Conservation (phyloP, 108 stramenopile genomes). For the Mediolabrus comicus region DNA sequence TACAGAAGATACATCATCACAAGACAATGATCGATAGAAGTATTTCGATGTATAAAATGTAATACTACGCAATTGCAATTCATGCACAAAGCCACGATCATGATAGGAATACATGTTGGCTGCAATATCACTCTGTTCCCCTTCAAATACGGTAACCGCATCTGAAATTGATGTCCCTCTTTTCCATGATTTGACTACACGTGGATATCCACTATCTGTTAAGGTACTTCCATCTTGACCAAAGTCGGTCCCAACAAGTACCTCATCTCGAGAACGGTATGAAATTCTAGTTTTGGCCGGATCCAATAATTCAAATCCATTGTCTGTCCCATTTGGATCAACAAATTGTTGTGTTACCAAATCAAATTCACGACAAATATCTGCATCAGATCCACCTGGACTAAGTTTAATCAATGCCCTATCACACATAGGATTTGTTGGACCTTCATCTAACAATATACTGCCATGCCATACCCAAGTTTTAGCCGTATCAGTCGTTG, state of each 20-base stretch:
- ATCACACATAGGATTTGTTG: constrained; percentile 32
- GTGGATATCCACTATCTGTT: constrained; percentile 85
- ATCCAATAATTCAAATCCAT: constrained; percentile 41
- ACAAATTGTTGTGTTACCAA: constrained; percentile 65
- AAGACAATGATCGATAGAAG: constrained; percentile 38
- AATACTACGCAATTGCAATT: constrained; percentile 52
- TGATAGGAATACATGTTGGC: constrained; percentile 56
- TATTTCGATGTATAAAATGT: constrained; percentile 81
- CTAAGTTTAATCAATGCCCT: constrained; percentile 59
- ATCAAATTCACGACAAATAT: constrained; percentile 76
- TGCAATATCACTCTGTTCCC: constrained; percentile 69
- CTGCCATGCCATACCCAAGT: constrained; percentile 86
- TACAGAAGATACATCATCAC: not conserved
- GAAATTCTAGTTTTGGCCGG: constrained; percentile 64
- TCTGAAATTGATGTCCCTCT: constrained; percentile 74
- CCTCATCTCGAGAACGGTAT: constrained; percentile 48
- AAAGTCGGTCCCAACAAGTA: constrained; percentile 42
- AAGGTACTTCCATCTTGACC: constrained; percentile 47
- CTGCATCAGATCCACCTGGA: constrained; percentile 83
- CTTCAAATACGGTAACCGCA: constrained; percentile 77
- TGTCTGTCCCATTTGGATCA: constrained; percentile 19
- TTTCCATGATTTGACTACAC: constrained; percentile 74
- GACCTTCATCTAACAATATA: constrained; percentile 23
- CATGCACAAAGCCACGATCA: constrained; percentile 64
- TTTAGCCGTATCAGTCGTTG: constrained; percentile 34